Base-by-base conservation (phyloP, 176 grass and related monocot species). In the Juncus inflexus region DNA sequence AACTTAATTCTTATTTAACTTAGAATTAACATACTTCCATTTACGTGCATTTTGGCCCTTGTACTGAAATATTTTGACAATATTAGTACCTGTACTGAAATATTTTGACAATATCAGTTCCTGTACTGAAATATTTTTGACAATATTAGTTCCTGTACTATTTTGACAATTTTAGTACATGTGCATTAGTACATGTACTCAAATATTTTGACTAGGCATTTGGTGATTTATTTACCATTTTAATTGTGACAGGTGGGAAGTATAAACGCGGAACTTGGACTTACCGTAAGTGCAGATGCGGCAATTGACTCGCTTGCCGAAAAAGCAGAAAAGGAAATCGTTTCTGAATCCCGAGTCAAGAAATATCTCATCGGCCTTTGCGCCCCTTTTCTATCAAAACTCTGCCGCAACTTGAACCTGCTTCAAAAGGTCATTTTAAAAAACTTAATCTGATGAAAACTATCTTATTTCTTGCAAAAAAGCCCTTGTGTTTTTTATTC, bases 211-310 rank as follows among this genome's bases (percentile, higher is more conserved):
- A 9, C 50, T 12, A 69, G 0, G 19, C 19, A 41, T 70, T 41
- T 40, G 19, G 13, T 61, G 72, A 42, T n/a, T 52, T 67, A 42
- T 63, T 61, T 52, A 71, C 42, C 60, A 51, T 75, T 67, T 28
- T 79, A 16, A 63, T 55, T 40, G 41, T 74, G 14, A 43, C 77
- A 91, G 85, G 60, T 51, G 43, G 74, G 79, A 76, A 62, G 74
- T 63, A 97, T 97, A 97, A 97, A 97, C 86, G 87, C 79, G 13
- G 92, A 97, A 75, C 56, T 97, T 73, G 92, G 92, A 65, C 77
- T 97, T 61, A 69, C 77, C 76, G 92, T 77, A 52, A 83, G 79
- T 19, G 54, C 65, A 77, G 87, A 91, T 86, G 61, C 78, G 68
- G 66, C 82, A 65, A 85, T 97, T 7, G 87, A 97, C 38, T 84